Percentiles rank a stretch among this genome's conserved stretches.
Evolutionary conservation across 139 green algal species (phyloP).

Genomic region (Nannochloris sp.): DNA sequence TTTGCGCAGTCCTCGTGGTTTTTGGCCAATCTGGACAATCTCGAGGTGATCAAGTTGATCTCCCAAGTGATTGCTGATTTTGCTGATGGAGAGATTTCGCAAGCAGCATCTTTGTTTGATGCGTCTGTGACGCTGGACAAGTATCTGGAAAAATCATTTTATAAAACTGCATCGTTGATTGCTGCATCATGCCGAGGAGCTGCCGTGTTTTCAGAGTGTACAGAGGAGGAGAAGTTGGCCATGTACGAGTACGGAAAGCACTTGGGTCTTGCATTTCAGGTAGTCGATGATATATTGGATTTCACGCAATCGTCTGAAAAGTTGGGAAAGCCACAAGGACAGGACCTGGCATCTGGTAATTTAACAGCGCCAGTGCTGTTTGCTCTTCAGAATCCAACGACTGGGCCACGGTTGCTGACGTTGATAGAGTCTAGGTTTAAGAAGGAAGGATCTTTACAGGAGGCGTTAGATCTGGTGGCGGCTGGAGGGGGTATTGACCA

Average conservation of each 20-base stretch:
- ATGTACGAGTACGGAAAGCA: constrained; percentile 97
- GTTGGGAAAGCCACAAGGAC: constrained; percentile 92
- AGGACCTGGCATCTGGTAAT: constrained; percentile 94
- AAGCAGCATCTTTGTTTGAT: constrained; percentile 80
- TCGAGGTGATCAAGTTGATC: constrained; percentile 95
- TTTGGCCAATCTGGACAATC: constrained; percentile 95
- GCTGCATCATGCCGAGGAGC: constrained; percentile 82
- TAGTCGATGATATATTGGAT: constrained; percentile 99
- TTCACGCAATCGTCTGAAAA: constrained; percentile 86
- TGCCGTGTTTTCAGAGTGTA: constrained; percentile 76
- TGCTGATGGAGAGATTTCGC: constrained; percentile 95
- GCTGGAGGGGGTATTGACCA: constrained; percentile 51
- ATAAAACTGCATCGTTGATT: constrained; percentile 97
- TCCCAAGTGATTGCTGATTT: constrained; percentile 98
- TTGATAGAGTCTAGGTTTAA: constrained; percentile 78
- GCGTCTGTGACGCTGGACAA: constrained; percentile 72
- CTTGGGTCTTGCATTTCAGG: constrained; percentile 92
- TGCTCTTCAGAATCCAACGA: constrained; percentile 35
- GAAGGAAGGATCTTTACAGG: constrained; percentile 61
- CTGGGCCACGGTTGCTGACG: constrained; percentile 46
- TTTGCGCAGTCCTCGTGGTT: constrained; percentile 98
- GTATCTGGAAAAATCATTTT: constrained; percentile 95
- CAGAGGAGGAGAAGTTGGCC: constrained; percentile 59
- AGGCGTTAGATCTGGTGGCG: constrained; percentile 74
- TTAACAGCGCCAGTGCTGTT: constrained; percentile 91